These are phyloP conservation scores for Russula brevipes DNA, from an alignment of 768 basidiomycete species.

Conservation along the genomic window DNA sequence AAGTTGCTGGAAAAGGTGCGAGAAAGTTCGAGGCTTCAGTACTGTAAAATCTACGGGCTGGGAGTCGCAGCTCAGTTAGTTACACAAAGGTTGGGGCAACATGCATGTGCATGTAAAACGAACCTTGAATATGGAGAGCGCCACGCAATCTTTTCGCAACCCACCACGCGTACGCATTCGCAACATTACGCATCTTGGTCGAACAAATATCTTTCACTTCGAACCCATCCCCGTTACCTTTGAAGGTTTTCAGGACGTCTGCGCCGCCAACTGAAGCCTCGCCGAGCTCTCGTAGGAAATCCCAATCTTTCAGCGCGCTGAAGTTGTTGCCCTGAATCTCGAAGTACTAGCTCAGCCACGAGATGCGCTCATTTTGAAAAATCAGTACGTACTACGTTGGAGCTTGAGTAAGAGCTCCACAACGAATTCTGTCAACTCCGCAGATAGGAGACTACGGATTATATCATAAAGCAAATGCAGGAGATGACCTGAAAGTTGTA, in stretches of 20 bases:
- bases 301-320: slow-evolving; percentile 93
- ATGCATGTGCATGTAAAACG: slow-evolving; percentile 8
- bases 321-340: slow-evolving; percentile 90
- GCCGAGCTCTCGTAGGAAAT: slow-evolving; percentile 88
- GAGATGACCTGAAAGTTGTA: slow-evolving; percentile 97
- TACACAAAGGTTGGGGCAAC: background rate
- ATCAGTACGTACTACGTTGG: slow-evolving; percentile 55
- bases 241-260: slow-evolving; percentile 68
- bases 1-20: slow-evolving; percentile 60
- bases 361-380: background rate
- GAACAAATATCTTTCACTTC: slow-evolving; percentile 52
- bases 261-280: slow-evolving; percentile 77
- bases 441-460: slow-evolving; percentile 65
- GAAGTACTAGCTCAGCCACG: background rate
- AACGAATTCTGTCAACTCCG: slow-evolving; percentile 64
- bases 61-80: background rate
- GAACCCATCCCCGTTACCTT: slow-evolving; percentile 42
- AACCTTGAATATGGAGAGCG: slow-evolving; percentile 81
- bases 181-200: slow-evolving; percentile 63
- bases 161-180: slow-evolving; percentile 89
- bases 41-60: slow-evolving; percentile 85
- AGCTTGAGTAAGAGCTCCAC: slow-evolving; percentile 88
- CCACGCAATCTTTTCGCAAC: slow-evolving; percentile 74
- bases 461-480: slow-evolving; percentile 87
- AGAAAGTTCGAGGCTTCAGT: slow-evolving; percentile 63